A percentile compares a stretch with the other conserved stretches of the same genome.
phyloP scores from a whole-genome alignment of 2,329 filamentous ascomycete genomes.

The Trichoderma atroviride region DNA sequence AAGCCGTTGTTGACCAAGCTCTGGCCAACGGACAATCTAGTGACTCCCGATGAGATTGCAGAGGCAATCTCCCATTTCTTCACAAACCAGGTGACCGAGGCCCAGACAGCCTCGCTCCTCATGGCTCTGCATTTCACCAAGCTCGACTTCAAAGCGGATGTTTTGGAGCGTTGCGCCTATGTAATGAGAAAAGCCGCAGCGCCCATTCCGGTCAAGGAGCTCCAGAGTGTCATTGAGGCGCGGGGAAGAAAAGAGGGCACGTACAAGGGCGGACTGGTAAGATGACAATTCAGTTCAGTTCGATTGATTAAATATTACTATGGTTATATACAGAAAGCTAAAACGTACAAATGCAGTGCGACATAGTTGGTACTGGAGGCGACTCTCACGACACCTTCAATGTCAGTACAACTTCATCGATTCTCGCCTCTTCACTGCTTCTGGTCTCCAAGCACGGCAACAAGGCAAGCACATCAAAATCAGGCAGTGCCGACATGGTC shows the following conservation, averaged over 20 bases:
- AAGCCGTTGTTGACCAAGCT: conserved; percentile 73
- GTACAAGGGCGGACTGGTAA: conserved; percentile 82
- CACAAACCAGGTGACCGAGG: conserved; percentile 82
- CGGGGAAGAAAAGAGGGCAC: conserved; percentile 67
- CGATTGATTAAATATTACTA: conserved; percentile 26
- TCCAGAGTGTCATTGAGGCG: conserved; percentile 63
- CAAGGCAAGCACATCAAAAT: conserved; percentile 91
- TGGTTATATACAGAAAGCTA: neutral
- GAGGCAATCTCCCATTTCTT: conserved; percentile 91
- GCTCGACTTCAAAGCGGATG: conserved; percentile 79
- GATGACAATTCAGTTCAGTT: conserved; percentile 34
- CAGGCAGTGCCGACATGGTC: conserved; percentile 90
- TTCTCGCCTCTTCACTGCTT: conserved; percentile 83
- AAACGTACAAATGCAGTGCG: conserved; percentile 55
- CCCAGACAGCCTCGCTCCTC: conserved; percentile 83
- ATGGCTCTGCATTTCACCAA: conserved; percentile 91
- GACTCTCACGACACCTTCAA: conserved; percentile 99
- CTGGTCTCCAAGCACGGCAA: conserved; percentile 95
- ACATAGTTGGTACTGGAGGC: conserved; percentile 96
- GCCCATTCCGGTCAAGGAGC: conserved; percentile 64
- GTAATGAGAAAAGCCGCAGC: conserved; percentile 83
- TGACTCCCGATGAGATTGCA: conserved; percentile 81
- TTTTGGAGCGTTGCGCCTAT: conserved; percentile 80
- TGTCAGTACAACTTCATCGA: conserved; percentile 92
- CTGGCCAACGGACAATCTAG: conserved; percentile 61